Conservation (phyloP, 768 basidiomycete species). For the Boletus subcaerulescens region DNA sequence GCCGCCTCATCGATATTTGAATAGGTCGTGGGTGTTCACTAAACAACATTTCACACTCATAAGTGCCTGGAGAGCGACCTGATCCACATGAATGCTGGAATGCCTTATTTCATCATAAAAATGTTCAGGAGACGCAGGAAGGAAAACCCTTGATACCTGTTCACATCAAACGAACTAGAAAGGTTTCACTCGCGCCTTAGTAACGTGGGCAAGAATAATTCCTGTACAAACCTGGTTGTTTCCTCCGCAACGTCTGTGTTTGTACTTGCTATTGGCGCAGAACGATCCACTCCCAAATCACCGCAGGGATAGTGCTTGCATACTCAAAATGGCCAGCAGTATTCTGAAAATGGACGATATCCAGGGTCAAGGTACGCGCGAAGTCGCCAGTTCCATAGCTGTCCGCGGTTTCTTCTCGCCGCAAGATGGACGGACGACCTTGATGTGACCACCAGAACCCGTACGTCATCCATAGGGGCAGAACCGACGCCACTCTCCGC, state of each 20-base stretch:
- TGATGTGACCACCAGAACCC: conserved; percentile 5
- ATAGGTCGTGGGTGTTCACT: neutral
- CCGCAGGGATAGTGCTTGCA: conserved; percentile 4
- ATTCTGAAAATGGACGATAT: conserved; percentile 4
- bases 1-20: neutral
- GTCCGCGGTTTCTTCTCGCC: conserved; percentile 11
- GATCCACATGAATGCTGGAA: conserved; percentile 22
- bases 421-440: conserved; percentile 10
- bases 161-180: neutral
- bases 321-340: neutral
- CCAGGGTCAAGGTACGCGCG: conserved; percentile 8
- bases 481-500: conserved; percentile 17
- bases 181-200: conserved; percentile 6
- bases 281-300: conserved; percentile 12
- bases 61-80: conserved; percentile 12
- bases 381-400: conserved; percentile 5
- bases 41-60: neutral
- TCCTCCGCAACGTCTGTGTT: neutral
- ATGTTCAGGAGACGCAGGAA: neutral
- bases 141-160: conserved; percentile 1
- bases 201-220: neutral
- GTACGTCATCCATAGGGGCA: conserved; percentile 12
- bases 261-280: conserved; percentile 2
- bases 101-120: neutral
- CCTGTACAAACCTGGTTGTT: conserved; percentile 12